Evolutionary conservation across 1,284 basidiomycete species (phyloP).

Genomic region (Ustilago trichophora): DNA sequence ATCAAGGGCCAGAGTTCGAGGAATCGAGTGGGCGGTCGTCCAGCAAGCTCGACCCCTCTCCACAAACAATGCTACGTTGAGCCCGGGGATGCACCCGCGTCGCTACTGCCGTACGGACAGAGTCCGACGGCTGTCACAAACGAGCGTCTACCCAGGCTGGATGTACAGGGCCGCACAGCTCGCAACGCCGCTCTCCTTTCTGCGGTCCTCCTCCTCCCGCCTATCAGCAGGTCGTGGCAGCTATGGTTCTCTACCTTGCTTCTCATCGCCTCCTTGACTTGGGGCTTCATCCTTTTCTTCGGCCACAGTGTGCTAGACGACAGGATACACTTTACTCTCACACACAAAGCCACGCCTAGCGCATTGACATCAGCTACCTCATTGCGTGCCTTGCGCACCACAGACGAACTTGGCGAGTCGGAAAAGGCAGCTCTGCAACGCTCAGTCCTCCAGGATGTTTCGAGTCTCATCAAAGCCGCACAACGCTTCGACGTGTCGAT

Average conservation of each 20-base stretch:
- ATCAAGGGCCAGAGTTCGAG: neutral
- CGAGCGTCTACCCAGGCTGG: slow-evolving; percentile 24
- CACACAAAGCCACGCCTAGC: slow-evolving; percentile 2
- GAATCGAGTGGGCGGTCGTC: neutral
- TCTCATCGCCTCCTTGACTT: slow-evolving; percentile 17
- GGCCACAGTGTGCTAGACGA: slow-evolving; percentile 24
- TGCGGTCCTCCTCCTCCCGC: slow-evolving; percentile 18
- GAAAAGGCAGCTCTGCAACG: slow-evolving; percentile 29
- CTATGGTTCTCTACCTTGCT: slow-evolving; percentile 30
- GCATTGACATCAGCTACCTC: slow-evolving; percentile 7
- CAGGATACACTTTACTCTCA: slow-evolving; percentile 25
- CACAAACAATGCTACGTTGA: slow-evolving; percentile 13
- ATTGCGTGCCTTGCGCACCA: slow-evolving; percentile 5
- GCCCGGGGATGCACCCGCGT: slow-evolving; percentile 12
- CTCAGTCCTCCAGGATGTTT: slow-evolving; percentile 12
- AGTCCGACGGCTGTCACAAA: neutral
- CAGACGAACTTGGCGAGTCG: neutral
- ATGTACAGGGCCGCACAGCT: slow-evolving; percentile 11
- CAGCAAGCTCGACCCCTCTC: slow-evolving; percentile 1
- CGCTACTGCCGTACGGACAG: neutral
- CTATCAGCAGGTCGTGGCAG: slow-evolving; percentile 24
- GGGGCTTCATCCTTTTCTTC: slow-evolving; percentile 29
- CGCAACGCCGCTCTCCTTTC: slow-evolving; percentile 25
- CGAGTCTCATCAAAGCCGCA: slow-evolving; percentile 42
- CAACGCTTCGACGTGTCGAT: slow-evolving; percentile 52